phyloP scores from a whole-genome alignment of 1,284 basidiomycete genomes.

The Malassezia yamatoensis region DNA sequence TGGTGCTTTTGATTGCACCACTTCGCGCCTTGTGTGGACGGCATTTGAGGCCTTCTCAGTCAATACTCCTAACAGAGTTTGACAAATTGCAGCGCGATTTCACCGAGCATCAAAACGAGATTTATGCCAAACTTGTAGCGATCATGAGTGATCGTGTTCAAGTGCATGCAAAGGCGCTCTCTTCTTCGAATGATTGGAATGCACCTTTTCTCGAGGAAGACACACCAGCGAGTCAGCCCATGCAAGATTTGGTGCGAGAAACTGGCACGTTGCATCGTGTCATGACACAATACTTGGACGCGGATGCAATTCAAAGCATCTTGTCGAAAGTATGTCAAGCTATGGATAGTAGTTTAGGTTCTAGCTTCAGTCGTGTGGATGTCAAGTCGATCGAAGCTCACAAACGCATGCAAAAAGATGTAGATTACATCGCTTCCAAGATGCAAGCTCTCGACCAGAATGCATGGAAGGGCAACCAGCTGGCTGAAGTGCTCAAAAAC shows the following conservation, averaged over 20 bases:
- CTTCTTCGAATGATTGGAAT: slow-evolving; percentile 45
- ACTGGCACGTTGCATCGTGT: slow-evolving; percentile 94
- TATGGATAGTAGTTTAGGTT: slow-evolving; percentile 30
- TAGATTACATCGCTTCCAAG: slow-evolving; percentile 27
- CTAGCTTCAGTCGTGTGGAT: slow-evolving; percentile 29
- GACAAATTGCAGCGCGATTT: slow-evolving; percentile 97
- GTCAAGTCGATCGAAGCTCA: slow-evolving; percentile 21
- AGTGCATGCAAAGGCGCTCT: slow-evolving; percentile 70
- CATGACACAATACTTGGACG: slow-evolving; percentile 69
- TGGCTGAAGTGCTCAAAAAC: slow-evolving; percentile 20
- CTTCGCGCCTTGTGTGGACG: slow-evolving; percentile 85
- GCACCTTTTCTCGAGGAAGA: slow-evolving; percentile 17
- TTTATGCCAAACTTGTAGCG: slow-evolving; percentile 89
- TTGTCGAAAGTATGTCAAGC: slow-evolving; percentile 31
- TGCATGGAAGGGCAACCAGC: slow-evolving; percentile 29
- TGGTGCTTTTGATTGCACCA: slow-evolving; percentile 91
- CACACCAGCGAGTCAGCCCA: slow-evolving; percentile 48
- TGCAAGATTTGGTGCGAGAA: slow-evolving; percentile 85
- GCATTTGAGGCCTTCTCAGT: slow-evolving; percentile 81
- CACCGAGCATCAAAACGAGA: slow-evolving; percentile 98
- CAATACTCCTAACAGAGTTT: slow-evolving; percentile 92
- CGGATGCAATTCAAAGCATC: slow-evolving; percentile 28
- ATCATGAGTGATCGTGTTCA: slow-evolving; percentile 94
- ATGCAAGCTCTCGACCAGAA: slow-evolving; percentile 27
- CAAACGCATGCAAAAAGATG: slow-evolving; percentile 24